Conservation (phyloP, 306 rosid species). For the Amphicarpaea edgeworthii region DNA sequence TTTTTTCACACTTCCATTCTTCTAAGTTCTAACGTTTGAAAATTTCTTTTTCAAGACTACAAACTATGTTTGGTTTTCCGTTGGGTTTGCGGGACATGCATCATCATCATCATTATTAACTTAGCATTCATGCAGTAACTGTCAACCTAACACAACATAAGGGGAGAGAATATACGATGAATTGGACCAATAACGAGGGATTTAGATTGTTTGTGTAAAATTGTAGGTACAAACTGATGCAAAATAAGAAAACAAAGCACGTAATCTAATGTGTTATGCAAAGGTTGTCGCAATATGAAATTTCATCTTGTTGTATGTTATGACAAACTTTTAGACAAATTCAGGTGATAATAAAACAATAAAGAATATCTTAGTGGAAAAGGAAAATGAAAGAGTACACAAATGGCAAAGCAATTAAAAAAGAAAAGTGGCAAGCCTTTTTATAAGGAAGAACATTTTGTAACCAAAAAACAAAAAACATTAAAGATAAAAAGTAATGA, state of each 20-base stretch:
- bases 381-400: not conserved
- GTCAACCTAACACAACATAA: not conserved
- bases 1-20: not conserved
- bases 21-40: no score
- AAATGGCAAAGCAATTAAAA: not conserved
- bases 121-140: not conserved
- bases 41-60: no score
- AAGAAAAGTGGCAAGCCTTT: not conserved
- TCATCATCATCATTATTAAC: no score
- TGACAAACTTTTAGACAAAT: not conserved
- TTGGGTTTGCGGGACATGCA: no score
- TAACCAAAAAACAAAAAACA: no score
- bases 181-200: not conserved
- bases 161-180: not conserved
- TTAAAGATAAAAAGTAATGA: no score
- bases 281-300: not conserved
- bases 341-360: not conserved
- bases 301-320: not conserved
- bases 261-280: not conserved
- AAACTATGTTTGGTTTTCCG: no score
- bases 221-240: not conserved
- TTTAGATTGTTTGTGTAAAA: not conserved
- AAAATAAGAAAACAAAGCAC: not conserved
- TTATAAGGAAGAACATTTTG: not conserved
- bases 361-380: not conserved